Evolutionary conservation across 805 yeast species (phyloP).

Genomic region (Barnettozyma salicaria): DNA sequence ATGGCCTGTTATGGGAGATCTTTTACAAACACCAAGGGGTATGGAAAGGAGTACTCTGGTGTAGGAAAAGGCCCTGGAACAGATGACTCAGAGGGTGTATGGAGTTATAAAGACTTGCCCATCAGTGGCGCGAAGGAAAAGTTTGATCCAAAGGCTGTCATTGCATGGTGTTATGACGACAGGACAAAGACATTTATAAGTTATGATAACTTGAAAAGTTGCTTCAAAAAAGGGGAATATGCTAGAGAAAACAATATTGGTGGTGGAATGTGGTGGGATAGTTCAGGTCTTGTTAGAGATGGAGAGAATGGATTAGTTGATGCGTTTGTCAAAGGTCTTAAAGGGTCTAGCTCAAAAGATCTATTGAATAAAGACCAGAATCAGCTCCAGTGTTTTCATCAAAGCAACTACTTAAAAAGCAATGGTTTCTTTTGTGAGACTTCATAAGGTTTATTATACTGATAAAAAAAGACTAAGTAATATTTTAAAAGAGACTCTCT

Average conservation of each 20-base stretch:
- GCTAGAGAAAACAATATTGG: constrained; percentile 45
- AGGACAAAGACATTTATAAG: constrained; percentile 38
- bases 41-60: constrained; percentile 40
- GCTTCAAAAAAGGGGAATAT: constrained; percentile 52
- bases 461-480: neutral
- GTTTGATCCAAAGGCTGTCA: constrained; percentile 47
- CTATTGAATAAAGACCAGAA: constrained; percentile 14
- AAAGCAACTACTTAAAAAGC: constrained; percentile 14
- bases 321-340: constrained; percentile 36
- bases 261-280: constrained; percentile 97
- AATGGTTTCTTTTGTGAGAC: constrained; percentile 5
- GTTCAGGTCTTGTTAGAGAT: constrained; percentile 44
- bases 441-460: neutral
- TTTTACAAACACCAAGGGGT: constrained; percentile 36
- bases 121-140: constrained; percentile 36
- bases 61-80: constrained; percentile 36
- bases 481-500: no score
- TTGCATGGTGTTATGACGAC: constrained; percentile 47
- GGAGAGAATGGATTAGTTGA: constrained; percentile 35
- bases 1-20: constrained; percentile 82
- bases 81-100: constrained; percentile 39
- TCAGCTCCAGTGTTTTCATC: constrained; percentile 7
- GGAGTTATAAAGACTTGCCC: constrained; percentile 55
- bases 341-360: constrained; percentile 8
- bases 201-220: constrained; percentile 61